phyloP scores from a whole-genome alignment of 2,329 filamentous ascomycete genomes.

The Fusarium sp. region DNA sequence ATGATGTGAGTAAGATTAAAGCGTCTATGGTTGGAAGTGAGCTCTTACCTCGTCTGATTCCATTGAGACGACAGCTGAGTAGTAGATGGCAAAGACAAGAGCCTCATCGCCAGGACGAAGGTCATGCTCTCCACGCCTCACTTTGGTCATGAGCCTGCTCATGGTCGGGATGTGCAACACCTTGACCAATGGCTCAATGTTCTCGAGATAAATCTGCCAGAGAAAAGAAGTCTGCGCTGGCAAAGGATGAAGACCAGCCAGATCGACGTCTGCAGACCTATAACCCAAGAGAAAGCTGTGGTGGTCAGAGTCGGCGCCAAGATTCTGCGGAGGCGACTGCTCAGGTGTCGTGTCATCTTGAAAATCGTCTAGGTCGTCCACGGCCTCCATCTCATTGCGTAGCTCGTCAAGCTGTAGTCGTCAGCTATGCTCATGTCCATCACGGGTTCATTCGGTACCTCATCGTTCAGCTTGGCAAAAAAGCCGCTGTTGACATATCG shows the following conservation, averaged over 20 bases:
- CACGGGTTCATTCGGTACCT: slow-evolving; percentile 58
- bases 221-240: slow-evolving; percentile 24
- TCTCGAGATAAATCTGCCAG: slow-evolving; percentile 37
- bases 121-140: slow-evolving; percentile 27
- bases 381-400: slow-evolving; percentile 28
- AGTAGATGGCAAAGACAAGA: slow-evolving; percentile 36
- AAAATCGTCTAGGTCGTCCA: slow-evolving; percentile 20
- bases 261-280: slow-evolving; percentile 23
- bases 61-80: slow-evolving; percentile 26
- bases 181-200: slow-evolving; percentile 34
- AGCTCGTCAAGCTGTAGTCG: slow-evolving; percentile 26
- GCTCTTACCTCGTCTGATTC: slow-evolving; percentile 24
- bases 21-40: neutral
- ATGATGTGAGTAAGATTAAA: neutral
- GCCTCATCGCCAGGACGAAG: slow-evolving; percentile 30
- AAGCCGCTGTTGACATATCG: slow-evolving; percentile 82
- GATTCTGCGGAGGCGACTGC: slow-evolving; percentile 28
- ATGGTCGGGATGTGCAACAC: slow-evolving; percentile 35
- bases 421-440: neutral
- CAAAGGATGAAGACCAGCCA: slow-evolving; percentile 29
- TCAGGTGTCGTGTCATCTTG: slow-evolving; percentile 33
- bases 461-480: slow-evolving; percentile 80
- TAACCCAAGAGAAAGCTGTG: slow-evolving; percentile 38
- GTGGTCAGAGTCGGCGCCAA: slow-evolving; percentile 8
- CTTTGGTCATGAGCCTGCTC: slow-evolving; percentile 29